Conservation (phyloP, 345 rosid species). For the Cochlearia excelsa region DNA sequence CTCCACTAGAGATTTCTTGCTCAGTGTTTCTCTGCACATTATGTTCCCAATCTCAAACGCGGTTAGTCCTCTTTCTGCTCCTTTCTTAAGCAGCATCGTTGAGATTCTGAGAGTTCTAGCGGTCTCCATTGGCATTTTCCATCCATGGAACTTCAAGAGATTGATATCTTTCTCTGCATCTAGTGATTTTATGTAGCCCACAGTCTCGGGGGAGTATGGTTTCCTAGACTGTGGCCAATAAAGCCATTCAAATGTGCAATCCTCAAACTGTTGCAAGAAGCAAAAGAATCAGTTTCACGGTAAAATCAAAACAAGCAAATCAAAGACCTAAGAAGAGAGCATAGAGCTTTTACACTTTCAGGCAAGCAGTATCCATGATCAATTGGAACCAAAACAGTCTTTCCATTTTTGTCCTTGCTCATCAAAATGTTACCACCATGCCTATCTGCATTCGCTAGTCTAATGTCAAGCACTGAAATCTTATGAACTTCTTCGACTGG, state of each 20-base stretch:
- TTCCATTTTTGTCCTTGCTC: conserved; percentile 50
- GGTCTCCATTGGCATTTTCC: conserved; percentile 58
- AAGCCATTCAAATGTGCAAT: conserved; percentile 92
- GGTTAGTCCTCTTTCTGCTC: conserved; percentile 67
- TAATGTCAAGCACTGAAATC: conserved; percentile 80
- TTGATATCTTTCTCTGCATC: conserved; percentile 70
- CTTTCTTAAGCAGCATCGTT: conserved; percentile 88
- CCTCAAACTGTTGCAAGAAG: conserved; percentile 63
- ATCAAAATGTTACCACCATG: conserved; percentile 83
- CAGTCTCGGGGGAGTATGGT: conserved; percentile 53
- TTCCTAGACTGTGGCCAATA: conserved; percentile 84
- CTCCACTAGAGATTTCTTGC: conserved; percentile 47
- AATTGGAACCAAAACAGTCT: conserved; percentile 56
- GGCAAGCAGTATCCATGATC: conserved; percentile 98
- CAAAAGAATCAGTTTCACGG: conserved; percentile 9
- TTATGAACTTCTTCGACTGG: conserved; percentile 81
- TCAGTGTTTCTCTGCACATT: conserved; percentile 74
- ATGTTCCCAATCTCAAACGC: conserved; percentile 69
- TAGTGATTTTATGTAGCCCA: conserved; percentile 57
- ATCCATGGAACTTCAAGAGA: conserved; percentile 63
- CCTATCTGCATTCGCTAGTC: conserved; percentile 86
- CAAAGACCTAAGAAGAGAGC: background rate
- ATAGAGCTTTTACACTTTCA: conserved; percentile 57
- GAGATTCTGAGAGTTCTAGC: conserved; percentile 61
- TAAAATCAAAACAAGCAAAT: conserved; percentile 8